A percentile compares a stretch with the other conserved stretches of the same genome.
Evolutionary conservation across 257 asterid genomes (phyloP).

Genomic region (Apocynum venetum): DNA sequence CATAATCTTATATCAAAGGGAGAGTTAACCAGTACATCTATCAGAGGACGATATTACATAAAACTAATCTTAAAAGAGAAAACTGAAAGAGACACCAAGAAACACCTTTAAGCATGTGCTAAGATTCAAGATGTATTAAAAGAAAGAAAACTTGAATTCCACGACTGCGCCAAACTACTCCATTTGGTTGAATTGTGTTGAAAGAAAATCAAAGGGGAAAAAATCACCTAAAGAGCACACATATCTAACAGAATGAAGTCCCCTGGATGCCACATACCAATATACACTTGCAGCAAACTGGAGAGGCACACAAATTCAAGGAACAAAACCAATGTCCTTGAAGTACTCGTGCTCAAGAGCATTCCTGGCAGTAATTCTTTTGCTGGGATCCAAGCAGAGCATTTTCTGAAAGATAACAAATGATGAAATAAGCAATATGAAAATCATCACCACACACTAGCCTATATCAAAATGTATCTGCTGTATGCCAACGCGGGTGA

Average conservation of each 20-base stretch:
- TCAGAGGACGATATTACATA: slow-evolving; percentile 29
- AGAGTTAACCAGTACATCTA: slow-evolving; percentile 25
- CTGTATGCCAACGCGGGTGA: not conserved
- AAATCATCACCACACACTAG: not conserved
- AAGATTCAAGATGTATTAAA: slow-evolving; percentile 10
- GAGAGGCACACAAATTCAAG: slow-evolving; percentile 31
- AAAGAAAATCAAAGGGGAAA: slow-evolving; percentile 24
- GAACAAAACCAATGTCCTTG: slow-evolving; percentile 69
- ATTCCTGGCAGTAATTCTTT: slow-evolving; percentile 77
- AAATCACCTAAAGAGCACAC: slow-evolving; percentile 27
- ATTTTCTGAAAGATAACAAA: slow-evolving; percentile 29
- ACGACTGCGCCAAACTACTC: slow-evolving; percentile 21
- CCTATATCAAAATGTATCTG: not conserved
- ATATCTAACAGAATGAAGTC: slow-evolving; percentile 32
- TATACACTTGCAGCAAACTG: slow-evolving; percentile 51
- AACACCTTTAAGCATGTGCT: slow-evolving; percentile 29
- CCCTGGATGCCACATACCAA: slow-evolving; percentile 44
- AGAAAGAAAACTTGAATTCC: slow-evolving; percentile 20
- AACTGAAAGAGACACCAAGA: slow-evolving; percentile 23
- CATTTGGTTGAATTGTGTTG: slow-evolving; percentile 28
- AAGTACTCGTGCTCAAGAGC: slow-evolving; percentile 94
- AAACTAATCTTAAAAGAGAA: slow-evolving; percentile 16
- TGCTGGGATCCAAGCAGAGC: slow-evolving; percentile 89
- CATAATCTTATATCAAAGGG: slow-evolving; percentile 23
- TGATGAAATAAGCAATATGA: not conserved